Conservation (phyloP, 148 eudicot genomes). For the Fagopyrum esculentum region DNA sequence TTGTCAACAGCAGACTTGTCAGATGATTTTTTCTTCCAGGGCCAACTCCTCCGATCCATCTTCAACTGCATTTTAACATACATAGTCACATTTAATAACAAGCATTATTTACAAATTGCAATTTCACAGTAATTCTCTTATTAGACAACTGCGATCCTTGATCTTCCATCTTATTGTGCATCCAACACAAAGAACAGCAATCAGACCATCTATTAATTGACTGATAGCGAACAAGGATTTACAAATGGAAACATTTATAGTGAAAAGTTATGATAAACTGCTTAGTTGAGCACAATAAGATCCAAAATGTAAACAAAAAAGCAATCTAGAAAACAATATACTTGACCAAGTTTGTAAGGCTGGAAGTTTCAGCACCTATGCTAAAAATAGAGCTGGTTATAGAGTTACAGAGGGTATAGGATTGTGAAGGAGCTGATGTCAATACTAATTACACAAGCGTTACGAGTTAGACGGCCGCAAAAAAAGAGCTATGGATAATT, state of each 20-base stretch:
- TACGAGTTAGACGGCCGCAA: neutral
- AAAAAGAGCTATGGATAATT: neutral
- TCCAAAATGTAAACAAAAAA: neutral
- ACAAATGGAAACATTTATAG: no score
- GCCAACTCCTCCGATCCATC: conserved; percentile 73
- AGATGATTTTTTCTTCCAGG: conserved; percentile 69
- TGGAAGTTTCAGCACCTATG: neutral
- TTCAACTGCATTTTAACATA: neutral
- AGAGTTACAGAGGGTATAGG: neutral
- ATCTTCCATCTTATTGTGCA: no score
- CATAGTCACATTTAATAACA: neutral
- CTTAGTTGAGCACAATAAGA: neutral
- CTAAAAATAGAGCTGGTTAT: neutral
- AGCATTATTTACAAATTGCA: neutral
- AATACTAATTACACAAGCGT: neutral
- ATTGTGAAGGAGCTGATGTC: neutral
- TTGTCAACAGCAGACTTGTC: conserved; percentile 43
- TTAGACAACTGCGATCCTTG: no score
- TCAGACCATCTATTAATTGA: neutral
- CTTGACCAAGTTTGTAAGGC: neutral
- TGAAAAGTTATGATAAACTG: no score
- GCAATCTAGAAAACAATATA: neutral
- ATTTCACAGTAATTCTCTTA: neutral
- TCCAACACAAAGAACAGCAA: neutral
- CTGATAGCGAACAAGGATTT: no score